Evolutionary conservation across 129 eudicot species (phyloP), one percentile per base, ranked within the genome.

Genomic region (Smallanthus sonchifolius): DNA sequence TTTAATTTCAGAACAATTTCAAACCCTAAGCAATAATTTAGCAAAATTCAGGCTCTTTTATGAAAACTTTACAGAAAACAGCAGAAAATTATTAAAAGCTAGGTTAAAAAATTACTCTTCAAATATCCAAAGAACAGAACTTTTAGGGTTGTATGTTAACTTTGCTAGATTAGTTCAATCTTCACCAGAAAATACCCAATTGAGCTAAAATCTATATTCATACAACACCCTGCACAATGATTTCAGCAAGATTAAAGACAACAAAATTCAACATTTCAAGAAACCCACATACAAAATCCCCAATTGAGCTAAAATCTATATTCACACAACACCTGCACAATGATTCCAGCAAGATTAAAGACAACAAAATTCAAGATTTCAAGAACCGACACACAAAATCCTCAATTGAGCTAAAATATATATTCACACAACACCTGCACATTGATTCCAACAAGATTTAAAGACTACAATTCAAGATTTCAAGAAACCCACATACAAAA

Each of bases 11-110:
- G 30, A 24, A 24, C 30, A 24, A 24, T 57, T 42, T 16, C 43
- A 42, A 54, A 68, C 69, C 24, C 24, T 68, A 68, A 44, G 24
- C 62, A 24, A 67, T 59, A 67, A 68, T 67, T 44, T 28, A 77
- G 15, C 14, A 42, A 48, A 62, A 74, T 5, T 1, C 6, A 52
- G 38, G 51, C 8, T 17, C 35, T 15, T 35, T 51, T 1, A 51
- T 17, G 38, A 65, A 32, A 67, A 68, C 32, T 24, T 32, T 56
- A 44, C 51, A 35, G 5, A 56, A 67, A 57, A 39, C 56, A 76
- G 56, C 54, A 66, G 5, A 67, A 36, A 44, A n/a, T 14, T 45
- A 35, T 28, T 16, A 30, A 17, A 44, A 16, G 3, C 37, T 32
- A 49, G 47, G 32, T 20, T 7, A 13, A 64, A 13, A 64, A 75